These are phyloP conservation scores for Starmerella etchellsii DNA, from an alignment of 805 yeast genomes.

Conservation along the genomic window DNA sequence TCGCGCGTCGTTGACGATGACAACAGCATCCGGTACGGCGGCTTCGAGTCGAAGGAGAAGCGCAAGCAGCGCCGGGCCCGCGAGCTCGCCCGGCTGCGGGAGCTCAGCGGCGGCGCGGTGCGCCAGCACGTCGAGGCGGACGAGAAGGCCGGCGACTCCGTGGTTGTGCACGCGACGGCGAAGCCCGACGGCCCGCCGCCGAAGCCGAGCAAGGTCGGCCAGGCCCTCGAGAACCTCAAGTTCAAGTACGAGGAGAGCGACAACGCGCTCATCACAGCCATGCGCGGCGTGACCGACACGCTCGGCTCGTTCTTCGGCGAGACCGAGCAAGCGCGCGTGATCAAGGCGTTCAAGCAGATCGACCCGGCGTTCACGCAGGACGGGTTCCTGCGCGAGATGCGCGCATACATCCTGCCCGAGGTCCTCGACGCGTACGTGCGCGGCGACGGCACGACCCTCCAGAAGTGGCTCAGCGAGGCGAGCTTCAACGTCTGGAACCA, in stretches of 20 bases:
- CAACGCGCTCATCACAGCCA: constrained; percentile 69
- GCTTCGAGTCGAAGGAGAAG: constrained; percentile 72
- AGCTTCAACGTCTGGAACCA: constrained; percentile 92
- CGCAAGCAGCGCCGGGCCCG: constrained; percentile 60
- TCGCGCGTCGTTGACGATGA: constrained; percentile 86
- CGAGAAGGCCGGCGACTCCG: constrained; percentile 55
- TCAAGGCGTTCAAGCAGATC: constrained; percentile 69
- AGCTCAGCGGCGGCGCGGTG: constrained; percentile 36
- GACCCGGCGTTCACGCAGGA: constrained; percentile 81
- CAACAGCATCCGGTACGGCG: constrained; percentile 79
- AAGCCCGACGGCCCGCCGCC: constrained; percentile 61
- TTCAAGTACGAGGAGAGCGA: constrained; percentile 74
- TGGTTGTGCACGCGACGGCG: constrained; percentile 71
- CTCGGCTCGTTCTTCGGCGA: constrained; percentile 85
- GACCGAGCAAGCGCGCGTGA: constrained; percentile 91
- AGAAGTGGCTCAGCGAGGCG: constrained; percentile 91
- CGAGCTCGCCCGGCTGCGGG: constrained; percentile 26
- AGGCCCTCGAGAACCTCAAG: constrained; percentile 45
- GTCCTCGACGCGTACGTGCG: constrained; percentile 86
- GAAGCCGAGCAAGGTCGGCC: constrained; percentile 53
- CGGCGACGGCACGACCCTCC: constrained; percentile 73
- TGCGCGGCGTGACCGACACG: constrained; percentile 70
- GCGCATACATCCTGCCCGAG: constrained; percentile 91
- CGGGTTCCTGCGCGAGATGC: constrained; percentile 64
- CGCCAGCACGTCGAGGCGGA: constrained; percentile 55